Percentiles rank a stretch among this genome's conserved stretches.
Conservation (phyloP, 2,329 filamentous ascomycete genomes). For the Trichoderma lentiforme region DNA sequence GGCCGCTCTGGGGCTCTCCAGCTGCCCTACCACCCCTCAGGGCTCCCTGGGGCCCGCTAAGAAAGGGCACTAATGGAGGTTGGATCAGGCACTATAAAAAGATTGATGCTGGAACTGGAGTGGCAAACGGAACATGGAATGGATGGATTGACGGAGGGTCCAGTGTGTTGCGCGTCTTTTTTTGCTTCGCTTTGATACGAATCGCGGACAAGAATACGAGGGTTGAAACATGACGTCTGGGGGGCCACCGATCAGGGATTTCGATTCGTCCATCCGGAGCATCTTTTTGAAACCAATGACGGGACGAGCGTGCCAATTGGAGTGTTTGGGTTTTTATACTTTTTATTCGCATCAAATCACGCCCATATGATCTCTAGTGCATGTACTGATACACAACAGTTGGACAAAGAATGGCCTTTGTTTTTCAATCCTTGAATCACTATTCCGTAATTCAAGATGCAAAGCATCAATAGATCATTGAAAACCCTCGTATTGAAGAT, state of each 20-base stretch:
- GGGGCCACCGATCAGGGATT: not conserved
- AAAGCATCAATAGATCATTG: not conserved
- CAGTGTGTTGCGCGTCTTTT: not conserved
- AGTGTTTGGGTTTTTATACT: not conserved
- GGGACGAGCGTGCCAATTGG: not conserved
- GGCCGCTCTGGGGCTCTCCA: not conserved
- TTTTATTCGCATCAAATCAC: not conserved
- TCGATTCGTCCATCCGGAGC: not conserved
- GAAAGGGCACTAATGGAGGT: not conserved
- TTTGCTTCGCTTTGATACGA: not conserved
- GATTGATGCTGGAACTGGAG: not conserved
- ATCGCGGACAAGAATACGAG: constrained; percentile 15
- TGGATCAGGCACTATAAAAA: not conserved
- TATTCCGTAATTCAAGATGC: not conserved
- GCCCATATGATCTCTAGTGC: too few species aligned
- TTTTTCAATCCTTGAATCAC: not conserved
- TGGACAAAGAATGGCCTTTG: not conserved
- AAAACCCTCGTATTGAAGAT: not conserved
- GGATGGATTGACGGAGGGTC: not conserved
- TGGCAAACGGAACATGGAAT: not conserved
- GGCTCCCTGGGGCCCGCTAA: not conserved
- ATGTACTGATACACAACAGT: not conserved
- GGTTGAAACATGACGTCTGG: not conserved
- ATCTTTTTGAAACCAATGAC: not conserved
- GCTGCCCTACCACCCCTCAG: not conserved